Evolutionary conservation across 202 grass and related monocot species (phyloP), one percentile per base, ranked within the genome.

Genomic region (Alloteropsis angusta): DNA sequence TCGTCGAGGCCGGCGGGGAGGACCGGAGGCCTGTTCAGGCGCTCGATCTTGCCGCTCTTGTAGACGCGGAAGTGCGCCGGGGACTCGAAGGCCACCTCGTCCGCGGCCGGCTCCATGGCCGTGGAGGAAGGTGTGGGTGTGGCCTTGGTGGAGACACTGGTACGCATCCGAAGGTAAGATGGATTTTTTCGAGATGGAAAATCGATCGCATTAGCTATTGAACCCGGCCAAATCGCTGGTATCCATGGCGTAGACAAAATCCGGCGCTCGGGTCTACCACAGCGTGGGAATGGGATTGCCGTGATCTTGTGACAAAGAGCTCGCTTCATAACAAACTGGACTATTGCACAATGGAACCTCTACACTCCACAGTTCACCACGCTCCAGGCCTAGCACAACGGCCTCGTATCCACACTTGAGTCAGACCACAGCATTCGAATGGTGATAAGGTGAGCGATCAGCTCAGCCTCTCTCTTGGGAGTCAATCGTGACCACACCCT

Each of bases 11-110:
- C 83, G 1, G 84, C 65, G 5, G 84, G 50, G 1, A 82, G 35
- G 5, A 74, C 48, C 9, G 89, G 77, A 18, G 68, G 79, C 35
- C 79, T 34, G 15, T 85, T 23, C 6, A 90, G 68, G 19, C 85
- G 85, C 34, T 93, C 81, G 17, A 93, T 42, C 47, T 37, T 74
- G 21, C 80, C 80, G 69, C 69, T 82, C 59, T 65, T 73, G 80
- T 17, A 74, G 80, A 82, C 9, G 58, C 80, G 80, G 46, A 82
- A 82, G 47, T 72, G 69, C 5, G 39, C 39, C 5, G 17, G 47
- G 11, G 35, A 23, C 56, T 82, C 80, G 69, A 74, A 22, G 22
- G 30, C 47, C 35, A 82, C 80, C 70, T 32, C 70, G 59, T 82
- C 70, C 12, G 23, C 22, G 17, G 50, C 11, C 22, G 59, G 1